Evolutionary conservation across 2,329 filamentous ascomycete genomes (phyloP), one percentile per base, ranked within the genome.

Genomic region (Claviceps sp.): DNA sequence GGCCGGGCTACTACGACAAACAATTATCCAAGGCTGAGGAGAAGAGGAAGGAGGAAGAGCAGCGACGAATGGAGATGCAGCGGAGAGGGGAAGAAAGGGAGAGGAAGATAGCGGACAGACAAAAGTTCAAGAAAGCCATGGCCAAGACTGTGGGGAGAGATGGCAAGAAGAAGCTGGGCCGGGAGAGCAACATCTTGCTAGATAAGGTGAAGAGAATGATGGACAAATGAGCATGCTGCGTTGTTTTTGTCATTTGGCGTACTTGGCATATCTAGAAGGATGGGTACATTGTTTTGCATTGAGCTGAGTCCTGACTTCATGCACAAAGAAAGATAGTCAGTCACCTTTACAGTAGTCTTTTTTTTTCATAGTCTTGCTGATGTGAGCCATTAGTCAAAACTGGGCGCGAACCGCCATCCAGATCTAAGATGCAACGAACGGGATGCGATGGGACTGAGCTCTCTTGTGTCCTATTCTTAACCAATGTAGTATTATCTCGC

Each of bases 101-200:
- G 62, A 75, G 75, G 57, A 79, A 80, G 55, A 70, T 78, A 3
- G 84, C 85, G 48, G 81, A 84, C 59, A 80, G 84, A 13, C 74
- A 81, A 58, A 74, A 74, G 55, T 78, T 84, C 60, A 76, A 81
- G 54, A 81, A 78, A 59, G 81, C 84, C 56, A 80, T 88, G 66
- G 84, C 85, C 57, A 85, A 84, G 65, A 88, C 90, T 50, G 80
- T 84, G 39, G 81, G 85, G 65, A 82, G 81, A 30, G 79, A 86
- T 63, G 87, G 87, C 11, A 83, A 86, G 70, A 78, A 85, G 66
- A 90, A 88, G 70, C 67, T 95, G 47, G 89, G 89, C 1, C 76
- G 87, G 55, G 89, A 95, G 73, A 90, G 89, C 60, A 77, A 76
- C 38, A 75, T 91, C 40, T 61, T 95, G 60, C 70, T 95, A 52